Base-by-base conservation (phyloP, 2,329 filamentous ascomycete genomes). In the Monosporascus ibericus region DNA sequence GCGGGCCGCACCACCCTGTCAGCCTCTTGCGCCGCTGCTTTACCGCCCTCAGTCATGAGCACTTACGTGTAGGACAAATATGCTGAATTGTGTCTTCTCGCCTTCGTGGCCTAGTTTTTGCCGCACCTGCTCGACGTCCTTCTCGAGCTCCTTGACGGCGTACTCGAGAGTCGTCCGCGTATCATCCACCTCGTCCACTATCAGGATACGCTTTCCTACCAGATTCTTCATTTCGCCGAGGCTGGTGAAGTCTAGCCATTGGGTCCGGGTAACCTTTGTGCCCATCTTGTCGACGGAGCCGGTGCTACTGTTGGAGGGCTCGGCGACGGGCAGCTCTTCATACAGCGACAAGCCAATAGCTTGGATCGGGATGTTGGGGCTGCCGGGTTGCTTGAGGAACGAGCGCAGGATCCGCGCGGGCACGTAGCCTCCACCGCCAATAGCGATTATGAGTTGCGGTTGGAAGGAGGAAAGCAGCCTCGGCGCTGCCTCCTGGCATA, bases 261-360 rank as follows among this genome's bases (percentile, higher is more conserved):
- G 94, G 39, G 94, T 97, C 63, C 94, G 88, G 42, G 90, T 97
- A 63, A 99, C 94, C 76, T 95, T 94, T 60, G 90, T 96, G 60
- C 92, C 92, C 44, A 88, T 86, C 58, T 80, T 75, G 75, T 99
- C 94, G 65, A 90, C 78, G 54, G 74, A 72, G 50, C 70, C 69
- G 48, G 74, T 71, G 54, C 75, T 75, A 48, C 63, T 63, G 53
- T 73, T 70, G 52, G 77, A 74, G 53, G 81, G 79, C 57, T 79
- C 78, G 55, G 76, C 76, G 48, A 72, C 65, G 55, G 78, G 69
- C 47, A 97, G 86, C 58, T 85, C 80, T 76, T 99, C 94, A 79
- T 99, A 99, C 52, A 99, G 86, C 22, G 92, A 97, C 59, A 99
- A 87, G 48, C 94, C 94, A 71, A 99, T 99, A 59, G 94, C 94